These are phyloP conservation scores for Rhododendron ovatum DNA, from an alignment of 148 eudicot genomes.

Conservation along the genomic window DNA sequence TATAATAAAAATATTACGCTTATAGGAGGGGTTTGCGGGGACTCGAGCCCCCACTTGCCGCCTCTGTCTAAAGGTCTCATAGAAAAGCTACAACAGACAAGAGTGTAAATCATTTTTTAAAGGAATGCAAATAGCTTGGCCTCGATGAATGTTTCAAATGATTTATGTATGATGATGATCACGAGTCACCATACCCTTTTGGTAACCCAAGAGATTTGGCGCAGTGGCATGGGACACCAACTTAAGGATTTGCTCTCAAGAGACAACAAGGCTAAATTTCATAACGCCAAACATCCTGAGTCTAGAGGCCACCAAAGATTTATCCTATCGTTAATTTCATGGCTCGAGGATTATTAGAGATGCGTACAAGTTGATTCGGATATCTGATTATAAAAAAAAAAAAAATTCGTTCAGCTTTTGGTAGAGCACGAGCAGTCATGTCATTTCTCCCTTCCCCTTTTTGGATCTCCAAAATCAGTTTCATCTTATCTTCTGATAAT, in stretches of 20 bases:
- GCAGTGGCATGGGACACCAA: background rate
- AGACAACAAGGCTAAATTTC: too few relatives aligned
- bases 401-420: background rate
- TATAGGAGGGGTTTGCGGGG: too few relatives aligned
- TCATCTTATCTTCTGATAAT: background rate
- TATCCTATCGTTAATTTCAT: too few relatives aligned
- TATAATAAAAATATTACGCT: too few relatives aligned
- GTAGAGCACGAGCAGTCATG: background rate
- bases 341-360: too few relatives aligned
- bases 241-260: too few relatives aligned
- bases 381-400: too few relatives aligned
- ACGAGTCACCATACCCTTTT: too few relatives aligned
- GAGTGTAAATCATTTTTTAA: background rate
- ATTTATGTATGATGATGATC: background rate
- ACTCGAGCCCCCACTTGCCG: too few relatives aligned
- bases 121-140: background rate
- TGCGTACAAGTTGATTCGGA: rapidly evolving
- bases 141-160: background rate
- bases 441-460: background rate
- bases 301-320: too few relatives aligned
- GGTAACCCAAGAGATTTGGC: too few relatives aligned
- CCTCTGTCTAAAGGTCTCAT: background rate
- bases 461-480: background rate
- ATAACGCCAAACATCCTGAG: background rate
- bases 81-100: background rate